Evolutionary conservation across 306 rosid species (phyloP).

Genomic region (Sesbania bispinosa): DNA sequence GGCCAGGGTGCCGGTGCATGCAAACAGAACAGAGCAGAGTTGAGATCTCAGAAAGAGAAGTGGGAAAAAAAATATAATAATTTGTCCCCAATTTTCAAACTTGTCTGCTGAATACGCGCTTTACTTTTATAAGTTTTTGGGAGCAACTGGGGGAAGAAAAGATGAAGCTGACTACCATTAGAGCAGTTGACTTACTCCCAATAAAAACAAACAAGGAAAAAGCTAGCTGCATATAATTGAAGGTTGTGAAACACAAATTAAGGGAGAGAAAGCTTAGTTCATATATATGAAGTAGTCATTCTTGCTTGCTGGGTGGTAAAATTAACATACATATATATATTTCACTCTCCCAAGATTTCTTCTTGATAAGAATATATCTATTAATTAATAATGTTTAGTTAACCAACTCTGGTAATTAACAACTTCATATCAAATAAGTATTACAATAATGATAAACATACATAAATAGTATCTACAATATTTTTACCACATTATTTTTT

Average conservation of each 20-base stretch:
- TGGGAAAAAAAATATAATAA: not conserved
- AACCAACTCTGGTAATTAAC: too few relatives aligned
- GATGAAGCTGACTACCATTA: not conserved
- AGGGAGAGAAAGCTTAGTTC: not conserved
- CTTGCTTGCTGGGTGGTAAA: too few relatives aligned
- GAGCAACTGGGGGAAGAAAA: not conserved
- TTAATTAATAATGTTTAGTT: too few relatives aligned
- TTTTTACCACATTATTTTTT: too few relatives aligned
- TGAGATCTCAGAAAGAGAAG: not conserved
- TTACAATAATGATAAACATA: too few relatives aligned
- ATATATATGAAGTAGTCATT: too few relatives aligned
- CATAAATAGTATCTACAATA: too few relatives aligned
- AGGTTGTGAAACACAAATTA: not conserved
- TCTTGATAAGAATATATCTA: too few relatives aligned
- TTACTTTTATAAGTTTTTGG: not conserved
- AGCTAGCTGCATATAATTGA: not conserved
- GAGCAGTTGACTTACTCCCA: slow-evolving; percentile 20
- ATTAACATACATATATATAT: too few relatives aligned
- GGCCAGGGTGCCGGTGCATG: slow-evolving; percentile 2
- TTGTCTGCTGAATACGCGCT: slow-evolving; percentile 31
- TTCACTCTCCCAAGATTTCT: too few relatives aligned
- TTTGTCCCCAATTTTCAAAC: slow-evolving; percentile 16
- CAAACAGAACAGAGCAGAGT: not conserved
- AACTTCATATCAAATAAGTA: too few relatives aligned
- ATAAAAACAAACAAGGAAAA: not conserved